phyloP scores from a whole-genome alignment of 2,329 filamentous ascomycete species.

The Microdochium bolleyi region DNA sequence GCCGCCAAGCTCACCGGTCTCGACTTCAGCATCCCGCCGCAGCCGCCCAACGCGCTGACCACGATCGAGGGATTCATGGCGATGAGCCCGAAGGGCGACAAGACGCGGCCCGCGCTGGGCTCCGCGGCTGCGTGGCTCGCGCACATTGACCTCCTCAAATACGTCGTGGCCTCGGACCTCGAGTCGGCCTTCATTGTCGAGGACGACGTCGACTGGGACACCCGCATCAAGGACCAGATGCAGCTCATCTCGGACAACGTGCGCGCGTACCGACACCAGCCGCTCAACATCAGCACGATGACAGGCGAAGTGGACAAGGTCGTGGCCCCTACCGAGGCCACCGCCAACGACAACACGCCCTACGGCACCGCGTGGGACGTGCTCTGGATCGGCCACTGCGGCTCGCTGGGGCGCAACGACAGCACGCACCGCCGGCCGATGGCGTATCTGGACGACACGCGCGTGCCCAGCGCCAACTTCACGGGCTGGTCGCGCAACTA shows the following conservation, averaged over 20 bases:
- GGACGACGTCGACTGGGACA: slow-evolving; percentile 28
- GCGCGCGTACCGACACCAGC: slow-evolving; percentile 9
- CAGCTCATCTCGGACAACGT: slow-evolving; percentile 20
- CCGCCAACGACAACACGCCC: slow-evolving; percentile 7
- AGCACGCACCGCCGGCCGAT: slow-evolving; percentile 6
- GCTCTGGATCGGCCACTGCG: slow-evolving; percentile 28
- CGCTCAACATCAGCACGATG: not conserved
- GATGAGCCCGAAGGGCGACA: slow-evolving; percentile 5
- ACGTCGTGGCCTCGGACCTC: slow-evolving; percentile 13
- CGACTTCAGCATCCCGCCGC: slow-evolving; percentile 21
- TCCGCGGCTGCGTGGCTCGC: slow-evolving; percentile 19
- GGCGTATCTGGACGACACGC: slow-evolving; percentile 11
- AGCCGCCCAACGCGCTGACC: slow-evolving; percentile 17
- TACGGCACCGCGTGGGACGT: slow-evolving; percentile 26
- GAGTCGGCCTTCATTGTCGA: slow-evolving; percentile 21
- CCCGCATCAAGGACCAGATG: slow-evolving; percentile 21
- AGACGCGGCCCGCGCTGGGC: slow-evolving; percentile 5
- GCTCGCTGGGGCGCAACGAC: slow-evolving; percentile 11
- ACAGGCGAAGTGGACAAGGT: no score
- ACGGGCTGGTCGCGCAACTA: slow-evolving; percentile 11
- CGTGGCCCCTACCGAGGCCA: not conserved
- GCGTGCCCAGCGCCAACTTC: slow-evolving; percentile 11
- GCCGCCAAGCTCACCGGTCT: slow-evolving; percentile 23
- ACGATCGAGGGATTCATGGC: slow-evolving; percentile 18
- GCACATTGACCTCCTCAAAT: slow-evolving; percentile 19